Evolutionary conservation across 2,329 filamentous ascomycete genomes (phyloP), one percentile per base, ranked within the genome.

Genomic region (Penicillium glabrum): DNA sequence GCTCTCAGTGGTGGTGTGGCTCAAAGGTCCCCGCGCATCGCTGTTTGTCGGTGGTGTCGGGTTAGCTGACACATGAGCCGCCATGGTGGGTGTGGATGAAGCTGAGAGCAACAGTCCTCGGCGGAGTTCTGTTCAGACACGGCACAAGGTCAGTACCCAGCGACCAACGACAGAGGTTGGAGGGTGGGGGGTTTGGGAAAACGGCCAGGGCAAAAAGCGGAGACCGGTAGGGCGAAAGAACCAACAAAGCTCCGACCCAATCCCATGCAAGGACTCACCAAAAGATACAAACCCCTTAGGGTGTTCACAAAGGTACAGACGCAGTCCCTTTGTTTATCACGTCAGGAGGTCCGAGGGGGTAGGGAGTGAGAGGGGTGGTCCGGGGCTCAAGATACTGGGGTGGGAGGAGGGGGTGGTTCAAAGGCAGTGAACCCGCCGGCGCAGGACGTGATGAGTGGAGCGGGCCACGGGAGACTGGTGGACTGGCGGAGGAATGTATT

Each of bases 11-110:
- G 60, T 56, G n/a, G 47, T 37, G 45, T 57, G 57, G 51, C 53
- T 59, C 54, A 58, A 62, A 46, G 63, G 60, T 63, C 64, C 64
- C 58, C 58, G 61, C 60, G 62, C 61, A 58, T 67, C 66, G 58
- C 72, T 70, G 56, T 72, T 72, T 19, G 67, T 71, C 51, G 66
- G 51, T 57, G 60, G 63, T 56, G 65, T 64, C 58, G 67, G 62
- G 54, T 65, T 59, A 44, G 58, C 39, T 57, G 69, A 61, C 61
- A 59, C 56, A 56, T 64, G 63, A 54, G 66, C 65, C 60, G 69
- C 65, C 71, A 72, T 71, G 57, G 57, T 67, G 61, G 63, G 6
- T 56, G 43, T 57, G 51, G 60, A 64, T 58, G 52, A 61, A 61
- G 62, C 63, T 61, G 62, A 59, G 54, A 55, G 67, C 64, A 43